Conservation (phyloP, 2,329 filamentous ascomycete species). For the Fusarium lyarnte region DNA sequence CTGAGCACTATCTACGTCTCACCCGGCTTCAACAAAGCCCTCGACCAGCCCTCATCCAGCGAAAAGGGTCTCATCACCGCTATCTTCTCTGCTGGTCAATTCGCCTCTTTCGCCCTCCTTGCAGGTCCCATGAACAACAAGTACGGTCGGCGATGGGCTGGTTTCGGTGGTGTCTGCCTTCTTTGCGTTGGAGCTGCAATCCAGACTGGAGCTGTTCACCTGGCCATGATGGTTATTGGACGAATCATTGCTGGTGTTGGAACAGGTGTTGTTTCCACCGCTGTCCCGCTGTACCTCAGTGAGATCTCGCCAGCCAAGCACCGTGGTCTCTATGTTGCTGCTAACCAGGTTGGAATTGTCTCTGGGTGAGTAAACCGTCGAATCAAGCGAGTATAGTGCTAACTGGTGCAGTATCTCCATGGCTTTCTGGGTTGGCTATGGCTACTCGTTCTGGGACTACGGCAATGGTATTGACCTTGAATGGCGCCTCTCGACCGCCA, state of each 20-base stretch:
- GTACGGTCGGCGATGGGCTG: conserved; percentile 10
- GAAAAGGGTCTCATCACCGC: conserved; percentile 19
- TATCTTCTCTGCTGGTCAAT: conserved; percentile 15
- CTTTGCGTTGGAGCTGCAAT: conserved; percentile 17
- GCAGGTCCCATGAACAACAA: conserved; percentile 7
- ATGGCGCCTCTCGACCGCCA: conserved; percentile 11
- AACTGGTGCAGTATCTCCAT: neutral
- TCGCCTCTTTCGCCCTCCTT: conserved; percentile 3
- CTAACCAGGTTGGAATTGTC: conserved; percentile 15
- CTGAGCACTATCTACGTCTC: conserved; percentile 19
- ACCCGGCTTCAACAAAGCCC: conserved; percentile 13
- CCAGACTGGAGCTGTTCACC: conserved; percentile 15
- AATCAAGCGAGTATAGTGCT: rapidly evolving
- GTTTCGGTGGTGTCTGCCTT: neutral
- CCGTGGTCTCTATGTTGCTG: conserved; percentile 16
- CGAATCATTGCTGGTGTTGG: conserved; percentile 16
- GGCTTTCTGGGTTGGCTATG: conserved; percentile 20
- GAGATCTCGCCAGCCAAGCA: conserved; percentile 15
- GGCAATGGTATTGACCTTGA: conserved; percentile 11
- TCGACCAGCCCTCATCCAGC: neutral
- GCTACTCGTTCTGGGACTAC: conserved; percentile 16
- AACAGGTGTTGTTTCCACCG: conserved; percentile 3
- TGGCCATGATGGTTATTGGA: conserved; percentile 17
- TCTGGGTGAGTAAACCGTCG: neutral
- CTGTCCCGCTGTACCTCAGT: conserved; percentile 14